Percentiles rank a stretch among this genome's conserved stretches.
These are phyloP conservation scores for Debaryomycetaceae sp. DNA, from an alignment of 1,139 yeast species.

Conservation along the genomic window DNA sequence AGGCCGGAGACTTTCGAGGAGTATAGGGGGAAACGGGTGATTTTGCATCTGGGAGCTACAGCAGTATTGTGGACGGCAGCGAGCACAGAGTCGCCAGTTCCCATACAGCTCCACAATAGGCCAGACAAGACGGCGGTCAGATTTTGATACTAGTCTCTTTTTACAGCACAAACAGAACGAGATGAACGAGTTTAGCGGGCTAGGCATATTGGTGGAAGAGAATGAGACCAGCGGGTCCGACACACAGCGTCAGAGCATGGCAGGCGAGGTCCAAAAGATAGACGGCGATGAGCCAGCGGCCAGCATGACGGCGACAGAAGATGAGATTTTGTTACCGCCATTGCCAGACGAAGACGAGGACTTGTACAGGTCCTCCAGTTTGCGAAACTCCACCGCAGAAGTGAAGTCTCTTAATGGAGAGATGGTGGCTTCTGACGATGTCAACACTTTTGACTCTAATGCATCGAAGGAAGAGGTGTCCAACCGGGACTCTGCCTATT, in stretches of 20 bases:
- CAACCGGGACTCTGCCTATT: conserved; percentile 2
- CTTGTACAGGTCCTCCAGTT: neutral
- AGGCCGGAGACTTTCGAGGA: too few species aligned
- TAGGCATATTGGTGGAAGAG: conserved; percentile 34
- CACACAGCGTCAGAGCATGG: neutral
- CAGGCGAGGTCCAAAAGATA: conserved; percentile 1
- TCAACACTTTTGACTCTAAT: neutral
- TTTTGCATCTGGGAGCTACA: too few species aligned
- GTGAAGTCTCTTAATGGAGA: conserved; percentile 1
- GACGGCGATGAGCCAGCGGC: conserved; percentile 1
- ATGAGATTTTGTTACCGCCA: conserved; percentile 38
- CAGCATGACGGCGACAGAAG: conserved; percentile 3
- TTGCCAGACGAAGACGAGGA: conserved; percentile 23
- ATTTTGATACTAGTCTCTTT: neutral
- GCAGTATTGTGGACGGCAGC: too few species aligned
- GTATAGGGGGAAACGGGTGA: too few species aligned
- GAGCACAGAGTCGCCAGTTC: too few species aligned
- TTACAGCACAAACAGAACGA: neutral
- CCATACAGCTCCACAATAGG: too few species aligned
- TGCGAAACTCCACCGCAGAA: conserved; percentile 4
- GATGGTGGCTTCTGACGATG: conserved; percentile 2
- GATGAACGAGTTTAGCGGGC: conserved; percentile 19
- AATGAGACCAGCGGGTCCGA: conserved; percentile 5
- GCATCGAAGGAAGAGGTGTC: conserved; percentile 2
- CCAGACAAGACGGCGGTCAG: neutral